These are phyloP conservation scores for Lactarius sp. DNA, from an alignment of 768 basidiomycete species.

Conservation along the genomic window DNA sequence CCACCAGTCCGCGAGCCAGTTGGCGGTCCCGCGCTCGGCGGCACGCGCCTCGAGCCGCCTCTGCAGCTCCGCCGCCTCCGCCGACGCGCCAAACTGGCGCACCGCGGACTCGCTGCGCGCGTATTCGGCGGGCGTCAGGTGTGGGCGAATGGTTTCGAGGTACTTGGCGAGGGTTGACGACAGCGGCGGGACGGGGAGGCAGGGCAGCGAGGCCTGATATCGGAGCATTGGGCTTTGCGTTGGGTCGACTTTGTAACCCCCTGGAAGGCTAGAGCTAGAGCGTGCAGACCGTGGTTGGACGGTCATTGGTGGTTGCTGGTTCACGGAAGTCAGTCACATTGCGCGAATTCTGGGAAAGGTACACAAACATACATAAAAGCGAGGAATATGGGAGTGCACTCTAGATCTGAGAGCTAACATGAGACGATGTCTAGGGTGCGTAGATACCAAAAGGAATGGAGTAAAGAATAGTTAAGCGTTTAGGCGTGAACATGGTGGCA, in stretches of 20 bases:
- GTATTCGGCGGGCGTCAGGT: conserved; percentile 61
- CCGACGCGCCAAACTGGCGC: conserved; percentile 62
- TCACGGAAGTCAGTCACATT: not conserved
- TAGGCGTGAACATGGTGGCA: conserved; percentile 1
- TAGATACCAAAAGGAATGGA: not conserved
- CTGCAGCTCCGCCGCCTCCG: conserved; percentile 70
- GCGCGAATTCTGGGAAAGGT: not conserved
- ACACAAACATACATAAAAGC: conserved; percentile 10
- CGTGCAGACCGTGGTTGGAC: not conserved
- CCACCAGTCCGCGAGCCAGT: conserved; percentile 99
- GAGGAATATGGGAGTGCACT: not conserved
- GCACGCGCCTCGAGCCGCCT: conserved; percentile 72
- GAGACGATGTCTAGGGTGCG: not conserved
- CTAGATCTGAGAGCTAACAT: conserved; percentile 10
- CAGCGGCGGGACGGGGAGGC: conserved; percentile 80
- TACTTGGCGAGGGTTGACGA: conserved; percentile 83
- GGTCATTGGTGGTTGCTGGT: not conserved
- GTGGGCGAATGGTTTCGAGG: conserved; percentile 77
- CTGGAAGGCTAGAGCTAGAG: conserved; percentile 30
- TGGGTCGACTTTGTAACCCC: conserved; percentile 50
- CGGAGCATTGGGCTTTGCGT: conserved; percentile 65
- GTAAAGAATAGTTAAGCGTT: not conserved
- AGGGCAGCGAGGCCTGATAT: conserved; percentile 66
- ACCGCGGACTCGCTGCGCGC: conserved; percentile 54
- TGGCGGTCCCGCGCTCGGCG: conserved; percentile 48